phyloP scores from a whole-genome alignment of 495 filamentous ascomycete species.

The Neurospora africana region DNA sequence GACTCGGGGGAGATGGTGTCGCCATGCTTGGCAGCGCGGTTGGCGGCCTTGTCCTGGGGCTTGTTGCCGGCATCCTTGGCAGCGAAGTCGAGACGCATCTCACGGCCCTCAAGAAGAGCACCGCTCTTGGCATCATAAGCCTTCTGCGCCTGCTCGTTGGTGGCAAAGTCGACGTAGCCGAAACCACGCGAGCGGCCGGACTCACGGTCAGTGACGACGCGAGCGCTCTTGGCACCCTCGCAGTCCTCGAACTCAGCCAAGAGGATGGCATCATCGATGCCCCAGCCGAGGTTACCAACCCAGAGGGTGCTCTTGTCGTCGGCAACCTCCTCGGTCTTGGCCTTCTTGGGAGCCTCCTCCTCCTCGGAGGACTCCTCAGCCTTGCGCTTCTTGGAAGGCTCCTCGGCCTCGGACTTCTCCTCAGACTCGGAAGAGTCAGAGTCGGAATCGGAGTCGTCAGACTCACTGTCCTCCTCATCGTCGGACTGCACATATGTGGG shows the following conservation, averaged over 20 bases:
- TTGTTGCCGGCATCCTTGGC: conserved; percentile 50
- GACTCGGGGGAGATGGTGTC: conserved; percentile 64
- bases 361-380: conserved; percentile 45
- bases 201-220: conserved; percentile 76
- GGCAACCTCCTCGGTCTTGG: conserved; percentile 51
- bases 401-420: conserved; percentile 34
- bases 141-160: conserved; percentile 55
- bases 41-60: conserved; percentile 47
- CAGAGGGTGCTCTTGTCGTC: conserved; percentile 62
- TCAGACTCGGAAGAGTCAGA: conserved; percentile 37
- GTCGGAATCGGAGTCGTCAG: conserved; percentile 16
- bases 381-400: conserved; percentile 41
- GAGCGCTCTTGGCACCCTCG: conserved; percentile 62
- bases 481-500: conserved; percentile 16
- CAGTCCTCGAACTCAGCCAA: conserved; percentile 75
- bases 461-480: conserved; percentile 8
- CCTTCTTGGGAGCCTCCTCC: conserved; percentile 62
- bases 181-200: conserved; percentile 85
- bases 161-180: conserved; percentile 88
- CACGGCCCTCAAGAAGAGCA: conserved; percentile 70
- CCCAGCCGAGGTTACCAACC: conserved; percentile 91
- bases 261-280: conserved; percentile 85
- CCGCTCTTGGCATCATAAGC: conserved; percentile 76
- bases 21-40: conserved; percentile 66
- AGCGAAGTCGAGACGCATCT: conserved; percentile 83